Base-by-base conservation (phyloP, 306 rosid genomes). In the Pueraria montana region DNA sequence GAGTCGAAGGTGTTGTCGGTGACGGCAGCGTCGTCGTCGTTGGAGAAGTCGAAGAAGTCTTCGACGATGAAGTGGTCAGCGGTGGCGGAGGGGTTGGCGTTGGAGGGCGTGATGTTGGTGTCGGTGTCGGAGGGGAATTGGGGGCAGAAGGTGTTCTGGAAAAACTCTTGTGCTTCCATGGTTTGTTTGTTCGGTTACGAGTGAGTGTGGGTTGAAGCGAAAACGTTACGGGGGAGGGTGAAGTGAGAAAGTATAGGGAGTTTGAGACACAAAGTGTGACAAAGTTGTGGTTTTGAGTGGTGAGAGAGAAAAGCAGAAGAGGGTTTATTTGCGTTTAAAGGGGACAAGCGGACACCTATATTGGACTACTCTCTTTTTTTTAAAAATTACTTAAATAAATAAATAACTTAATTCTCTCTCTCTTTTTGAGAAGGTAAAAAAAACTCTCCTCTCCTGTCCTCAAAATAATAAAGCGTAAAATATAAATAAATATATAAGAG, bases 1-100 rank as follows among this genome's bases (percentile, higher is more conserved):
- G 83, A 87, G 70, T 89, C 89, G 6, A 84, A 83, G 61, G 83
- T 34, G 1, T 78, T 70, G 76, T 45, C 66, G 69, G 40, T 14
- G 20, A 62, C 11, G 0, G 68, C 40, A 2, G 45, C 7, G 0
- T 53, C 80, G 10, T 77, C 73, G 9, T 90, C 86, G 77, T 94
- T 90, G 68, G 99, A 89, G 80, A 96, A 94, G 87, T 96, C 91
- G 24, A 96, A 91, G 59, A 96, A 90, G 82, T 96, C 98, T 72
- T 94, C 98, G 0, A 94, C 97, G 34, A 89, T 76, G 83, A 92
- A 94, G 64, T 84, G 90, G 81, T 91, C 97, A 14, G 85, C 27
- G 13, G 56, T 34, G 13, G 62, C 36, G 9, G 84, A 65, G 17
- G 79, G 27, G 70, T 80, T 52, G 8, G 83, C 23, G 36, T 72